Percentiles rank a stretch among this genome's conserved stretches.
phyloP scores from a whole-genome alignment of 2,329 filamentous ascomycete genomes.

The Albifimbria verrucaria region DNA sequence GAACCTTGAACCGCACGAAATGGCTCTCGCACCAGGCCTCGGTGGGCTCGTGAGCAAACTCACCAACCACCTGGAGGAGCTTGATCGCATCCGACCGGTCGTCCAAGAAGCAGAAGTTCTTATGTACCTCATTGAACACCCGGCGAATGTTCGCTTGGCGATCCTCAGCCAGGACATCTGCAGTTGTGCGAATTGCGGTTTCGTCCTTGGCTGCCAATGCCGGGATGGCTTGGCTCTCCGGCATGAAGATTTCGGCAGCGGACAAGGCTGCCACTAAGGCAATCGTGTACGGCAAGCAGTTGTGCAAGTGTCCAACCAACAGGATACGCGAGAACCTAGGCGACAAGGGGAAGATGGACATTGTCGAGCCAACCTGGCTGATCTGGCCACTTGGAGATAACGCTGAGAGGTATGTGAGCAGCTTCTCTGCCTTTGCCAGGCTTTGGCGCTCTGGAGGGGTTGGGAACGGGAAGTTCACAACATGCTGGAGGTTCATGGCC shows the following conservation, averaged over 20 bases:
- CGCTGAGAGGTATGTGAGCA: constrained; percentile 82
- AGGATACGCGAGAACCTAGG: constrained; percentile 90
- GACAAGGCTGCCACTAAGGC: constrained; percentile 86
- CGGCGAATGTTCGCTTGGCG: constrained; percentile 61
- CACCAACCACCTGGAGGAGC: constrained; percentile 81
- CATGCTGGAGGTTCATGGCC: constrained; percentile 85
- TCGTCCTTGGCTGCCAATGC: constrained; percentile 44
- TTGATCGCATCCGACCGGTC: constrained; percentile 86
- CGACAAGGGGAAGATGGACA: constrained; percentile 86
- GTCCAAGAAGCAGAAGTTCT: constrained; percentile 76
- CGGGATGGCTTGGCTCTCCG: constrained; percentile 73
- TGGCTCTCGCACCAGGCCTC: constrained; percentile 76
- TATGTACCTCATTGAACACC: constrained; percentile 67
- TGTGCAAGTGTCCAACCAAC: constrained; percentile 79
- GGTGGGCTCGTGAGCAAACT: constrained; percentile 72
- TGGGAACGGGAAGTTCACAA: constrained; percentile 94
- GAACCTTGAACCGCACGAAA: constrained; percentile 83
- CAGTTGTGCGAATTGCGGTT: constrained; percentile 54
- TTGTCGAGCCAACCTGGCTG: constrained; percentile 73
- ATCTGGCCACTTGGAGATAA: constrained; percentile 69
- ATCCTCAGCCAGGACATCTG: constrained; percentile 70
- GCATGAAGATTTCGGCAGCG: constrained; percentile 82
- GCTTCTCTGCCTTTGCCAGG: constrained; percentile 78
- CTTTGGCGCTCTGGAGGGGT: constrained; percentile 78
- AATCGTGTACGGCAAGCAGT: constrained; percentile 80